Evolutionary conservation across 495 filamentous ascomycete genomes (phyloP).

Genomic region (Podospora comata): DNA sequence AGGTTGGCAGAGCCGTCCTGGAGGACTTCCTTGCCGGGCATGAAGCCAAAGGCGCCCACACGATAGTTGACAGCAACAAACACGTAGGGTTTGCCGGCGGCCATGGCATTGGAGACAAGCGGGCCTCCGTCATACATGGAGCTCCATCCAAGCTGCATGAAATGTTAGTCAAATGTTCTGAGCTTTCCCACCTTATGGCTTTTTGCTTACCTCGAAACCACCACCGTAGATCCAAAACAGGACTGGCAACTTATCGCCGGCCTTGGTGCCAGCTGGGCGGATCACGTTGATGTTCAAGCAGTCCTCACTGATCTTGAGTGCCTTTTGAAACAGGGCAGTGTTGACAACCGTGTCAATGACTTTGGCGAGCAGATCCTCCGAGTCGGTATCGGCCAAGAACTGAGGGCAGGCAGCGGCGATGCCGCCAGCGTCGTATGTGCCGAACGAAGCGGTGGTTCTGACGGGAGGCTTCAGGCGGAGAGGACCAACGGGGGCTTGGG

Average conservation of each 20-base stretch:
- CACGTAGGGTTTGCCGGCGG: conserved; percentile 57
- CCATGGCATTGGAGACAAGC: conserved; percentile 52
- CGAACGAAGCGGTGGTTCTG: conserved; percentile 41
- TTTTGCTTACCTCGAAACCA: conserved; percentile 54
- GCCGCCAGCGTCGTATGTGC: conserved; percentile 50
- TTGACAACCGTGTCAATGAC: conserved; percentile 53
- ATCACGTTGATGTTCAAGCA: conserved; percentile 65
- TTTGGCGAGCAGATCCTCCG: conserved; percentile 39
- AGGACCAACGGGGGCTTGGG: conserved; percentile 41
- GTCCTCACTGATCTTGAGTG: conserved; percentile 55
- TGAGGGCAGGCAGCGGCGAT: conserved; percentile 54
- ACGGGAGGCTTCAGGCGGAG: conserved; percentile 45
- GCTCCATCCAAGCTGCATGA: conserved; percentile 45
- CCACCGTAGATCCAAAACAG: conserved; percentile 75
- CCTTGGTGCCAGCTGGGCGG: conserved; percentile 56
- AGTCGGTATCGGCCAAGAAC: conserved; percentile 46
- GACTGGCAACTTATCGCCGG: conserved; percentile 59
- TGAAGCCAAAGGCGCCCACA: conserved; percentile 58
- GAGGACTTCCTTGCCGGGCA: conserved; percentile 60
- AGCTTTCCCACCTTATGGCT: too few species aligned
- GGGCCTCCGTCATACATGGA: conserved; percentile 56
- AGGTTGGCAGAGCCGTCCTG: conserved; percentile 60
- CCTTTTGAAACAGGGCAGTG: conserved; percentile 56
- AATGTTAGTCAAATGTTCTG: conserved; percentile 11
- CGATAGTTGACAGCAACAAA: conserved; percentile 65